phyloP scores from a whole-genome alignment of 177 flowering plant genomes.

The Vitis hybrid region DNA sequence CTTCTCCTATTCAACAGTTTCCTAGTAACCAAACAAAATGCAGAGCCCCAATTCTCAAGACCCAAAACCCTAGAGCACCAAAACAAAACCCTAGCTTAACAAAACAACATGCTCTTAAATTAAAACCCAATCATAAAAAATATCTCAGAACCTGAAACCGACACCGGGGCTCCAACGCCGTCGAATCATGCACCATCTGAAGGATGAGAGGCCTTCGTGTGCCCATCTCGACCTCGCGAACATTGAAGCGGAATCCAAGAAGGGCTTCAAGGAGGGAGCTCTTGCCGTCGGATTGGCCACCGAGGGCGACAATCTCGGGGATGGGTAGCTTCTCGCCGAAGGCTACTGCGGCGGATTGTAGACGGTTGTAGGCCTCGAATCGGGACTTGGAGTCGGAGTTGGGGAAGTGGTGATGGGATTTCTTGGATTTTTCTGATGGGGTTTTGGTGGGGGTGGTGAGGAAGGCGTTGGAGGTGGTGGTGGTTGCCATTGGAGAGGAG shows the following conservation, averaged over 20 bases:
- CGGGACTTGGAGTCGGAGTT: constrained; percentile 39
- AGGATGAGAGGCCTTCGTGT: constrained; percentile 91
- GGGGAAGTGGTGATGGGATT: constrained; percentile 9
- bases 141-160: constrained; percentile 70
- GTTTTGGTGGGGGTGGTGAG: constrained; percentile 56
- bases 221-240: constrained; percentile 98
- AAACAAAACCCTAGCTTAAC: constrained; percentile 1
- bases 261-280: constrained; percentile 96
- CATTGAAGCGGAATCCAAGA: constrained; percentile 93
- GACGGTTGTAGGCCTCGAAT: constrained; percentile 95
- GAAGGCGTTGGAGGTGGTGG: constrained; percentile 24
- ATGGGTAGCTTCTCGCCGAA: constrained; percentile 97
- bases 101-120: not conserved
- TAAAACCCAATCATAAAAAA: not conserved
- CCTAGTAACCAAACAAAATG: too few relatives aligned
- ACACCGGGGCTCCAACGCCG: constrained; percentile 89
- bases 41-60: not conserved
- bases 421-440: constrained; percentile 33
- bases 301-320: constrained; percentile 94
- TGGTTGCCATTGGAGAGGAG: constrained; percentile 37
- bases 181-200: constrained; percentile 91
- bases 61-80: not conserved
- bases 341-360: constrained; percentile 96
- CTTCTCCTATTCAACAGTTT: too few relatives aligned
- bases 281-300: constrained; percentile 99